These are phyloP conservation scores for Isabelozyma heimii DNA, from an alignment of 805 yeast genomes.

Conservation along the genomic window DNA sequence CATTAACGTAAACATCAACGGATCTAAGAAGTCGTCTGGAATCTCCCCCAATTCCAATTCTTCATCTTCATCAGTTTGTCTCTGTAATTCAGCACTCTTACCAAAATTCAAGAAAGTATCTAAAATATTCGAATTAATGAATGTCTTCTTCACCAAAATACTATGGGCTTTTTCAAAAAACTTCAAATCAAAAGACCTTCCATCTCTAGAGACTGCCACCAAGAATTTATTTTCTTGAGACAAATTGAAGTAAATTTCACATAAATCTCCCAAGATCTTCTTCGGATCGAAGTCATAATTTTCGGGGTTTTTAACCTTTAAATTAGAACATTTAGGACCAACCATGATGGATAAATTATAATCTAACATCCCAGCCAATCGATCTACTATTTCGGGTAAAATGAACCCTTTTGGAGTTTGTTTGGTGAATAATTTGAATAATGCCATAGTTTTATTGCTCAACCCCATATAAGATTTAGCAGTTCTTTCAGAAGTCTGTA, in stretches of 20 bases:
- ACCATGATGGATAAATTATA: conserved; percentile 89
- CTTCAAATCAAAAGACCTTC: conserved; percentile 74
- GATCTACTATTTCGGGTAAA: conserved; percentile 85
- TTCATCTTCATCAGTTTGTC: conserved; percentile 68
- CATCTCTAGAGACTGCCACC: conserved; percentile 82
- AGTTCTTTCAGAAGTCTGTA: conserved; percentile 65
- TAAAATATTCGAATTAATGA: conserved; percentile 48
- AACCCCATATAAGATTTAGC: conserved; percentile 82
- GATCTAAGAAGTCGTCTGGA: conserved; percentile 96
- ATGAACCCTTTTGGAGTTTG: conserved; percentile 86
- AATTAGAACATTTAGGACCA: conserved; percentile 89
- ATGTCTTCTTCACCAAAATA: conserved; percentile 58
- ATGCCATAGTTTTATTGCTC: conserved; percentile 74
- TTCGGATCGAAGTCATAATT: conserved; percentile 82
- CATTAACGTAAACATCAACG: conserved; percentile 94
- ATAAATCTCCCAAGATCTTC: conserved; percentile 61
- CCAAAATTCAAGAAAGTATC: conserved; percentile 54
- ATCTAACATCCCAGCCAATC: conserved; percentile 94
- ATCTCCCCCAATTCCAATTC: conserved; percentile 87
- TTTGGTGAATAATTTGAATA: conserved; percentile 77
- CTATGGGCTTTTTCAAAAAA: conserved; percentile 69
- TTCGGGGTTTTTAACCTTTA: conserved; percentile 82
- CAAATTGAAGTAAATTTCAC: conserved; percentile 74
- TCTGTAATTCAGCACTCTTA: conserved; percentile 58
- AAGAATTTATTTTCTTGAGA: conserved; percentile 64